Evolutionary conservation across 1,139 yeast genomes (phyloP).

Genomic region (Suzukiozyma palmioleophila): DNA sequence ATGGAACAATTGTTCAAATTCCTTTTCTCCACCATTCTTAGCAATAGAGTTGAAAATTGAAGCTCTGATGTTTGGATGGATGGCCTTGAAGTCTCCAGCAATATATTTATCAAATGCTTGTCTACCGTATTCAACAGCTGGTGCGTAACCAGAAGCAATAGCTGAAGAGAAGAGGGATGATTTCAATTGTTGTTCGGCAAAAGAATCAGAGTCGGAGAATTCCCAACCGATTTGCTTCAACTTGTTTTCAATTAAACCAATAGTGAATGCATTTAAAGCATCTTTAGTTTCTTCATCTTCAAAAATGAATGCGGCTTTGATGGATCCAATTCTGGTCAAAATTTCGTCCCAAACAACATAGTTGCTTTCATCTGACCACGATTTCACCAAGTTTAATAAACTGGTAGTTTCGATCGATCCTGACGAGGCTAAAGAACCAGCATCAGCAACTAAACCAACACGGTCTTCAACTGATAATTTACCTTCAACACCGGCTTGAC

Average conservation of each 20-base stretch:
- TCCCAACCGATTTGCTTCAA: slow-evolving; percentile 65
- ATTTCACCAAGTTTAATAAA: slow-evolving; percentile 58
- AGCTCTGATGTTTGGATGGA: slow-evolving; percentile 78
- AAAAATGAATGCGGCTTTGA: slow-evolving; percentile 66
- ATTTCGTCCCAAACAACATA: slow-evolving; percentile 81
- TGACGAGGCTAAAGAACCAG: slow-evolving; percentile 64
- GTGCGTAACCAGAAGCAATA: slow-evolving; percentile 53
- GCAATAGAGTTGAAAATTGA: slow-evolving; percentile 69
- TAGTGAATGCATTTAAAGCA: slow-evolving; percentile 56
- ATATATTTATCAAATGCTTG: slow-evolving; percentile 55
- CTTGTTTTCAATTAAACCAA: slow-evolving; percentile 57
- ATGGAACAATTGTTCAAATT: slow-evolving; percentile 58
- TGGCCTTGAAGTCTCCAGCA: slow-evolving; percentile 63
- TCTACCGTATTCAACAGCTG: slow-evolving; percentile 50
- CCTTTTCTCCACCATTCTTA: slow-evolving; percentile 55
- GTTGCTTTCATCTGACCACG: slow-evolving; percentile 65
- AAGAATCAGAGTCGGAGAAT: slow-evolving; percentile 58
- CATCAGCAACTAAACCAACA: slow-evolving; percentile 82
- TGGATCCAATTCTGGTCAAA: slow-evolving; percentile 46
- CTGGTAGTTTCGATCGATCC: slow-evolving; percentile 69
- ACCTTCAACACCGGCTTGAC: slow-evolving; percentile 63
- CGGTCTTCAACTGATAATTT: slow-evolving; percentile 76
- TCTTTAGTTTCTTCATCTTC: slow-evolving; percentile 55
- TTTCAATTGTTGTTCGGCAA: slow-evolving; percentile 73
- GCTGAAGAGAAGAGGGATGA: slow-evolving; percentile 69